Base-by-base conservation (phyloP, 1,284 basidiomycete species). In the Melampsora larici-populina region DNA sequence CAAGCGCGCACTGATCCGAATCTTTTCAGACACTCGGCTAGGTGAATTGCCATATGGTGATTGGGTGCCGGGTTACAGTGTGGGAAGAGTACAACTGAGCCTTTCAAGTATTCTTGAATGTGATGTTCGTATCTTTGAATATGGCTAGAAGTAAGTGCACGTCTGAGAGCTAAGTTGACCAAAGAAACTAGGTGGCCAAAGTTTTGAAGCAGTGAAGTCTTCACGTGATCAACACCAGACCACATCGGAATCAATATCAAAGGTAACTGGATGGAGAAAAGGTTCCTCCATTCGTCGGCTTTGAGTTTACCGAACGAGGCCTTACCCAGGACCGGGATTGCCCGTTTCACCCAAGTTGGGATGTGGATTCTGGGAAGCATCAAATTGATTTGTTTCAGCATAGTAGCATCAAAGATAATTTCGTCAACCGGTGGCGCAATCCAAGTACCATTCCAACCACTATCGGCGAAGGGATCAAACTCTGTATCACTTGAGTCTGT, bases 211-310 rank as follows among this genome's bases (percentile, higher is more conserved):
- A 76, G 40, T 15, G 65, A 76, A 18, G 18, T 33, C 9, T 67
- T 21, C 51, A n/a, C 36, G n/a, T 29, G 51, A 60, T 29, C 33
- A 6, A n/a, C 1, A 40, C 36, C 55, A 31, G 24, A 24, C 64
- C 65, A 76, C 36, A 36, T 36, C 36, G 71, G 6, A 73, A 63
- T 36, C 65, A 48, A 6, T 64, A n/a, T n/a, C n/a, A n/a, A n/a
- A n/a, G n/a, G n/a, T n/a, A n/a, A n/a, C n/a, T n/a, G n/a, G n/a
- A n/a, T 24, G 1, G 60, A 48, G 29, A 73, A 73, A 1, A 73
- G 46, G 36, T 49, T 75, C 43, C 64, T 29, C 64, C 72, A 75
- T 31, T 81, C 78, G 26, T 80, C 70, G 0, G 80, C 79, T 43
- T 75, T 75, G 33, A 75, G 26, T 58, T 36, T 7, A n/a, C 72